Evolutionary conservation across 352 stramenopile species (phyloP), one percentile per base, ranked within the genome.

Genomic region (Phytopythium mirpurense): DNA sequence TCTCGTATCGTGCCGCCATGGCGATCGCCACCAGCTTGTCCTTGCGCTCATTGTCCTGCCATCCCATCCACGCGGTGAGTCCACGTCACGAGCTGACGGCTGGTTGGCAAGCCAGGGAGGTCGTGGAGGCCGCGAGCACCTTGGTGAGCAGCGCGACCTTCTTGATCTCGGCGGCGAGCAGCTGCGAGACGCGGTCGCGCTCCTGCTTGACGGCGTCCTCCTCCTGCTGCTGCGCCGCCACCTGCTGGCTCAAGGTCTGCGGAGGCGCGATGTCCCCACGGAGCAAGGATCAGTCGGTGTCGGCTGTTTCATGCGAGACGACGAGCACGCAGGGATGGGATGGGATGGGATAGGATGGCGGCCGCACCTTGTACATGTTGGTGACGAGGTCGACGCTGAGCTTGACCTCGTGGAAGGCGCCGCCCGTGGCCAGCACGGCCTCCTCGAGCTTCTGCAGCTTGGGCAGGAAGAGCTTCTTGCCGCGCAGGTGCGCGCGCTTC

Each of bases 311-410:
- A n/a, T n/a, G n/a, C n/a, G n/a, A n/a, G n/a, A n/a, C n/a, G n/a
- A n/a, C n/a, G n/a, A n/a, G n/a, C n/a, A n/a, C n/a, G n/a, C n/a
- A n/a, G n/a, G n/a, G n/a, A n/a, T n/a, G n/a, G n/a, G n/a, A n/a
- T n/a, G n/a, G n/a, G n/a, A n/a, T n/a, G n/a, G n/a, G n/a, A n/a
- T 21, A 31, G 5, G 19, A 5, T 21, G 3, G 40, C 4, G 4
- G 46, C 42, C 29, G 42, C 19, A 83, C 72, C 59, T 93, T 93
- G 74, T 93, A 93, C 80, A 93, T 91, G 54, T 87, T 93, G 9
- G 80, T 87, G 68, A 91, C 84, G 10, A 93, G 62, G 34, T 91
- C 83, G 14, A 93, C 83, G 56, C 85, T 93, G 19, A 93, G 62
- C 54, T 89, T 86, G 7, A 93, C 74, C 59, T 83, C 78, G 24